Conservation (phyloP, 2,329 filamentous ascomycete species). For the Botryotinia convoluta region DNA sequence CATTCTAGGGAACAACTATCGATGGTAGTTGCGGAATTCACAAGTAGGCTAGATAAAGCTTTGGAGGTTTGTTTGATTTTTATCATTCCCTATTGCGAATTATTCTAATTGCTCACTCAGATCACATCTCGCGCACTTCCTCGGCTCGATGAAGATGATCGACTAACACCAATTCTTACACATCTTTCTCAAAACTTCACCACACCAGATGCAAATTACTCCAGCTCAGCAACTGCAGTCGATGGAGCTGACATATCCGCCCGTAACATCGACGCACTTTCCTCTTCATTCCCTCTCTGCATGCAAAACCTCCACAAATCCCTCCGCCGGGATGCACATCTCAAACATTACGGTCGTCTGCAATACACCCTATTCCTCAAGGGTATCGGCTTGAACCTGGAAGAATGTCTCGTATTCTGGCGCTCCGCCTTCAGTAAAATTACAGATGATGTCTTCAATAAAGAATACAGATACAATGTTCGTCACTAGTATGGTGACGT, state of each 20-base stretch:
- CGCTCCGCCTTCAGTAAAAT: slow-evolving; percentile 79
- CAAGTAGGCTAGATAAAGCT: slow-evolving; percentile 71
- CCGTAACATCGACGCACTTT: slow-evolving; percentile 74
- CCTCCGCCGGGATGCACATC: slow-evolving; percentile 80
- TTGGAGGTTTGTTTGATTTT: slow-evolving; percentile 68
- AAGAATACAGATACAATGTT: slow-evolving; percentile 96
- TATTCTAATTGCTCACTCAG: slow-evolving; percentile 42
- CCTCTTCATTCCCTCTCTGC: slow-evolving; percentile 83
- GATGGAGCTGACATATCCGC: slow-evolving; percentile 74
- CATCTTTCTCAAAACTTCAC: slow-evolving; percentile 96
- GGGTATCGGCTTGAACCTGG: slow-evolving; percentile 86
- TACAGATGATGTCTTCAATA: slow-evolving; percentile 93
- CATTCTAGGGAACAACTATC: slow-evolving; percentile 82
- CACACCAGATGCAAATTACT: slow-evolving; percentile 82
- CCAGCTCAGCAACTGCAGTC: slow-evolving; percentile 60
- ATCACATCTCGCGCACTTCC: slow-evolving; percentile 88
- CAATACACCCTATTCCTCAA: slow-evolving; percentile 98
- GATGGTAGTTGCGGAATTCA: slow-evolving; percentile 87
- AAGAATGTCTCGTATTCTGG: slow-evolving; percentile 93
- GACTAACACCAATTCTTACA: slow-evolving; percentile 70
- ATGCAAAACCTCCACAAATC: slow-evolving; percentile 90
- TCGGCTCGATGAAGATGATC: slow-evolving; percentile 92
- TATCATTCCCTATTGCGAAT: not conserved
- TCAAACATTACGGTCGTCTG: slow-evolving; percentile 89
- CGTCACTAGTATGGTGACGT: slow-evolving; percentile 95